Evolutionary conservation across 306 rosid genomes (phyloP), one percentile per base, ranked within the genome.

Genomic region (Pterocarpus santalinus): DNA sequence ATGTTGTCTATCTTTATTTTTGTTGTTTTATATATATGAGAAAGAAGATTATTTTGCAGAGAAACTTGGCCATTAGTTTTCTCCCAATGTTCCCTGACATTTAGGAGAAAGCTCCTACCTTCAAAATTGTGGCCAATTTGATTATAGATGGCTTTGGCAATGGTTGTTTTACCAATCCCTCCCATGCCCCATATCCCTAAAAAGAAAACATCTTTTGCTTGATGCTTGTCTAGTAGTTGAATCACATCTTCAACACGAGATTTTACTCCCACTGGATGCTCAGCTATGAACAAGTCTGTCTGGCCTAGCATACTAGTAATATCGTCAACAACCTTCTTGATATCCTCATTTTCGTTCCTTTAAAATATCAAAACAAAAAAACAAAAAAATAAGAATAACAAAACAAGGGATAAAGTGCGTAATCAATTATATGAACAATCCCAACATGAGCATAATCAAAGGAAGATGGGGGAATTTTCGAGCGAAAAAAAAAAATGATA

Each of bases 11-110:
- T 80, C 46, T 44, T 39, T 15, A 73, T 44, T 7, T 44, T 36
- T 8, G 16, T 16, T 66, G 47, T n/a, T 44, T 34, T 35, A 43
- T 5, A 14, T 7, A 73, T 65, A 39, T 16, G 33, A 4, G 3
- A 30, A 72, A 80, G 74, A 30, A 80, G 61, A 7, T 10, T 30
- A 0, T 64, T 5, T 39, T 64, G 84, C 22, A 80, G 64, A 41
- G 1, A 22, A 52, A 64, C 66, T 11, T 2, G 6, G 3, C 41
- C 75, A 39, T 4, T 12, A 11, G 16, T n/a, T 43, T 44, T 7
- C 6, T 32, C 32, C 34, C 41, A 63, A 64, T 30, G 49, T 65
- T 35, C 41, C 2, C 68, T 15, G 0, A 80, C 4, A 14, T 73
- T 5, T 7, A 8, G 4, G 2, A 73, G 64, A 43, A 74, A 74